Conservation (phyloP, 2,329 filamentous ascomycete species). For the Graphilbum sp. region DNA sequence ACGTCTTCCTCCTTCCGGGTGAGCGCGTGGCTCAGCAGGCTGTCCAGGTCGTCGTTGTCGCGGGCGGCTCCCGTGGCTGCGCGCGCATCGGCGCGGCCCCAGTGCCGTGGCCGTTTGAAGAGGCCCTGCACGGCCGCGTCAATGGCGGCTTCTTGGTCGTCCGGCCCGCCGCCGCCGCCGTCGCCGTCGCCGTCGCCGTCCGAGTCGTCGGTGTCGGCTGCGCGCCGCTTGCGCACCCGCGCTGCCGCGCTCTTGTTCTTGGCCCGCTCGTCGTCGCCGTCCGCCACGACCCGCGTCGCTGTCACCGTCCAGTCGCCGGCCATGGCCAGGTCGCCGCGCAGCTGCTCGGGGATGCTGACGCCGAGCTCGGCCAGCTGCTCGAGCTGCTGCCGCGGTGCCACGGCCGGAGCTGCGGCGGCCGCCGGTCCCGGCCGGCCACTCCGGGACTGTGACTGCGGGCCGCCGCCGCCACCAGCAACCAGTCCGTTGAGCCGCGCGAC, state of each 20-base stretch:
- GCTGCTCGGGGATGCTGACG: constrained; percentile 64
- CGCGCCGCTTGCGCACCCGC: constrained; percentile 6
- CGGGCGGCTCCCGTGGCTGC: no score
- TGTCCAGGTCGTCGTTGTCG: constrained; percentile 43
- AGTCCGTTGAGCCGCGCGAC: constrained; percentile 73
- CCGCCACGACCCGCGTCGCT: constrained; percentile 41
- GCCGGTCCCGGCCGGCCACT: neutral
- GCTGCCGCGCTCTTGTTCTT: constrained; percentile 2
- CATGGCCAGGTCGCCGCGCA: constrained; percentile 68
- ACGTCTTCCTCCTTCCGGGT: constrained; percentile 13
- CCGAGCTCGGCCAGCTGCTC: constrained; percentile 80
- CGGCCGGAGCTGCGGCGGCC: constrained; percentile 20
- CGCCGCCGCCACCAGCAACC: constrained; percentile 25
- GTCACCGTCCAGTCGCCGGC: constrained; percentile 74
- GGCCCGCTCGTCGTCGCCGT: constrained; percentile 16
- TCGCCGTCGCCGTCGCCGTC: constrained; percentile 23
- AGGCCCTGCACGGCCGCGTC: constrained; percentile 39
- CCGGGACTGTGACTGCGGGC: neutral
- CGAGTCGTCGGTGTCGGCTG: constrained; percentile 18
- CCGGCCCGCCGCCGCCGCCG: neutral
- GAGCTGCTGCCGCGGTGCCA: constrained; percentile 59
- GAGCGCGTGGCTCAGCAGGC: constrained; percentile 30
- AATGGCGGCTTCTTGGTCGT: constrained; percentile 25
- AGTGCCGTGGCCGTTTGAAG: constrained; percentile 41
- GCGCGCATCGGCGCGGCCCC: no score